Evolutionary conservation across 305 asterid species (phyloP), one percentile per base, ranked within the genome.

Genomic region (Fraxinus sp.): DNA sequence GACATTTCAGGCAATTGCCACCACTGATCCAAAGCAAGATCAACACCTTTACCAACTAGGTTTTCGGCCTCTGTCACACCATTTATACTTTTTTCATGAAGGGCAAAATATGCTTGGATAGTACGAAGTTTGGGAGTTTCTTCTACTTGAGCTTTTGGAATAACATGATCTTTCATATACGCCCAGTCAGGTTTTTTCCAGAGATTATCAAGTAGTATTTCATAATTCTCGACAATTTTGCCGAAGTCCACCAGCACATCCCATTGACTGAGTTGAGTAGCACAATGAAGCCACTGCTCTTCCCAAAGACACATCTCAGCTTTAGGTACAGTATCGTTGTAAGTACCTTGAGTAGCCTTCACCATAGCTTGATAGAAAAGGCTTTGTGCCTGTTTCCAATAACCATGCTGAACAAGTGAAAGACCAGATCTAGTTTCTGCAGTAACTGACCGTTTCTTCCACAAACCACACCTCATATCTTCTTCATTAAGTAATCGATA

Each of bases 221-320:
- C 99, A 89, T 97, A 95, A 89, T 97, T 97, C 81, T 97, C 98
- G 76, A 95, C 92, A 84, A 85, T 90, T 92, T 97, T 97, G 24
- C 99, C 99, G 43, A 97, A 97, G 84, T 97, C 99, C 20, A 92
- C 93, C 77, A 97, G 92, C 78, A 91, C 98, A 86, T 97, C 99
- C 99, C 99, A 97, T 80, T 95, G 98, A 89, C 99, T 93, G 78
- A 97, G 98, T 88, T 95, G 99, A 80, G 92, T 89, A 74, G 98
- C 98, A 91, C 98, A 95, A 88, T 89, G 90, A 70, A 97, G 90
- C 99, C 99, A 97, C 88, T 97, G 99, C 92, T 97, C 99, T 87
- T 97, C 99, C 99, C 99, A 97, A 78, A 95, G 98, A 84, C 99
- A 97, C 99, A 97, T 95, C 92, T 97, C 99, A 86, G 99, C 97